phyloP scores from a whole-genome alignment of 495 filamentous ascomycete species.

The Aspergillus funiculosus region DNA sequence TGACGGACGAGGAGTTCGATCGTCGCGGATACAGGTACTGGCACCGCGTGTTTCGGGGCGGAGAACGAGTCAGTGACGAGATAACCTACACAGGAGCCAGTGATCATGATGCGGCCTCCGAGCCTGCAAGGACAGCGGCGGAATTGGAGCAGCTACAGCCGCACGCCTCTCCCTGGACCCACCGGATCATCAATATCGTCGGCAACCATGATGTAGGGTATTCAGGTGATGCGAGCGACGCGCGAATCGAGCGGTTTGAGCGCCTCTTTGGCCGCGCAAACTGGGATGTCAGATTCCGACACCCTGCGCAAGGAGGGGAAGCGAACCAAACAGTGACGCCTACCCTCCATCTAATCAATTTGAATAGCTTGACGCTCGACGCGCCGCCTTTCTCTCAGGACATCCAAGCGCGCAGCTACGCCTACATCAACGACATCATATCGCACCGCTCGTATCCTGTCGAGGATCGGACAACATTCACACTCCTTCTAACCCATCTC shows the following conservation, averaged over 20 bases:
- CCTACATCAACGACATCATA: conserved; percentile 69
- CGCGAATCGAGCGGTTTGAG: conserved; percentile 74
- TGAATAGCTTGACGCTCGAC: conserved; percentile 91
- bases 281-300: conserved; percentile 74
- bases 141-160: conserved; percentile 42
- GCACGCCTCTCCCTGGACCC: conserved; percentile 56
- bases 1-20: conserved; percentile 76
- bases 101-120: neutral
- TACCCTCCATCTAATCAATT: conserved; percentile 68
- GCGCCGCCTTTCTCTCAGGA: conserved; percentile 60
- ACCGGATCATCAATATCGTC: conserved; percentile 76
- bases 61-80: conserved; percentile 61
- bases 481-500: conserved; percentile 84
- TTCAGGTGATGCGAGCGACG: conserved; percentile 73
- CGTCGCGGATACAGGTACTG: conserved; percentile 69
- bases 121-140: conserved; percentile 34
- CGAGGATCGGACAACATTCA: conserved; percentile 60
- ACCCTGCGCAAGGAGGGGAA: neutral
- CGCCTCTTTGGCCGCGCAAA: conserved; percentile 75
- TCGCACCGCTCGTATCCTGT: conserved; percentile 56
- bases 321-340: conserved; percentile 28
- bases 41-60: conserved; percentile 68
- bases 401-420: conserved; percentile 66
- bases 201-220: conserved; percentile 98
- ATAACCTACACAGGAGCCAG: conserved; percentile 33